Base-by-base conservation (phyloP, 306 rosid species). In the Nissolia schottii region DNA sequence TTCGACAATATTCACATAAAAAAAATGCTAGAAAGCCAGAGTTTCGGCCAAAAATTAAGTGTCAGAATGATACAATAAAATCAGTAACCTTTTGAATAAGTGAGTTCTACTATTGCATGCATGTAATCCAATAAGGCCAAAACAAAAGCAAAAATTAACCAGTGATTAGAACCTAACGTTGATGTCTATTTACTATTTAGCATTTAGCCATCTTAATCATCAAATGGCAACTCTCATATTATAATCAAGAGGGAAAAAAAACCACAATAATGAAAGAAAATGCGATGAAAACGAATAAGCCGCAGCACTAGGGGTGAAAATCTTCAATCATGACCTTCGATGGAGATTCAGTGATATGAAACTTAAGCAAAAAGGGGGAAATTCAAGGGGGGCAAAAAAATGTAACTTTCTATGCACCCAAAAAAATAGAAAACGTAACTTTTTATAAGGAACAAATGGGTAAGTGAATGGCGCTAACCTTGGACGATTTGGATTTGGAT, bases 401-500 rank as follows among this genome's bases (percentile, higher is more conserved):
- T n/a, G 20, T 15, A n/a, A 45, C 19, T 6, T 45, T 37, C 20
- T 45, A 45, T 4, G 15, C 1, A 45, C 18, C 51, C 51, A 45
- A 45, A 16, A 15, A 67, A 15, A 13, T n/a, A 51, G 40, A 27
- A 23, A 43, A 4, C 1, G 4, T 6, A 48, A 22, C 11, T 62
- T 70, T 74, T 3, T 37, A 14, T 28, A 25, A n/a, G 7, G 55
- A 64, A 23, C 0, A 38, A 11, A 67, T 22, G 19, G 19, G 14
- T 40, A 79, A 79, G n/a, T 22, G 20, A 45, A 14, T n/a, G 51
- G 6, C 60, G 76, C 89, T n/a, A 77, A 93, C 98, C 97, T 91
- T 88, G 4, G 89, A 77, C 69, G 89, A 85, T 68, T 83, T 89
- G 77, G 91, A 88, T 50, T 82, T 87, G 76, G 88, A 37, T 46